Evolutionary conservation across 176 grass and related monocot species (phyloP).

Genomic region (Oryza punctata): DNA sequence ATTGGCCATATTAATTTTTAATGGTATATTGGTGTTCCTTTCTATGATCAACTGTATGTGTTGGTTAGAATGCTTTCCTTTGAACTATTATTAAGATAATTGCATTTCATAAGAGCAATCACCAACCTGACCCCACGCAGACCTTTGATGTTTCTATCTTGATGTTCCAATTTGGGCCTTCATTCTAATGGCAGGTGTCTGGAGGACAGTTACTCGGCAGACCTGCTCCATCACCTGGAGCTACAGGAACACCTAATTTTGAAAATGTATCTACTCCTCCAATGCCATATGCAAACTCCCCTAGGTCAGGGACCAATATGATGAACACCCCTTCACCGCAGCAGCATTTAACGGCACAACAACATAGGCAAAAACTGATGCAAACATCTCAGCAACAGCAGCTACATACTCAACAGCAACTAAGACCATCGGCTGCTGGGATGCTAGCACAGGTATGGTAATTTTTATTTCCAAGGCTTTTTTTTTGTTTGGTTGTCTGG

Average conservation of each 20-base stretch:
- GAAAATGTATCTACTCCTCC: constrained; percentile 91
- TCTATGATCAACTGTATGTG: neutral
- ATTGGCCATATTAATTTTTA: neutral
- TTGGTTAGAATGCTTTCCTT: neutral
- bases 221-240: constrained; percentile 82
- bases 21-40: neutral
- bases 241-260: constrained; percentile 60
- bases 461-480: neutral
- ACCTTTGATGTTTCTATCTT: constrained; percentile 6
- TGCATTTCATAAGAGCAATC: constrained; percentile 16
- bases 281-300: constrained; percentile 89
- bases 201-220: constrained; percentile 72
- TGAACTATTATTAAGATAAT: neutral
- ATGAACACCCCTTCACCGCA: constrained; percentile 88
- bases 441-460: constrained; percentile 63
- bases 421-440: constrained; percentile 70
- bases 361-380: constrained; percentile 70
- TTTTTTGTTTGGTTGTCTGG: constrained; percentile 2
- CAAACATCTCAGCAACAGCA: constrained; percentile 82
- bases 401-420: constrained; percentile 68
- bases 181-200: constrained; percentile 54
- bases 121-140: neutral
- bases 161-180: constrained; percentile 18
- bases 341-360: constrained; percentile 73
- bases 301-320: constrained; percentile 83